Conservation (phyloP, 768 basidiomycete species). For the Collybiopsis confluens region DNA sequence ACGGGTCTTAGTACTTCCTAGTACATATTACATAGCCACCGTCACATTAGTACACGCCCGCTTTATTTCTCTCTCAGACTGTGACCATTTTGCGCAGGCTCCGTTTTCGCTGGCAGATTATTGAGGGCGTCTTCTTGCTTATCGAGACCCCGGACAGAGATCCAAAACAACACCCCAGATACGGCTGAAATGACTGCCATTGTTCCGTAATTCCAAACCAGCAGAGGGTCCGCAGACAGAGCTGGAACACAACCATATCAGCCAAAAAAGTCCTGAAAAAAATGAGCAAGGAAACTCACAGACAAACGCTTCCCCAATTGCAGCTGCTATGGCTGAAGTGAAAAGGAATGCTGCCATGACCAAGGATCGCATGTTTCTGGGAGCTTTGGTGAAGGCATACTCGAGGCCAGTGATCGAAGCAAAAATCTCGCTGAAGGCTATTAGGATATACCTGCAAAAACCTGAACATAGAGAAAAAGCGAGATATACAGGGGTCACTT, state of each 20-base stretch:
- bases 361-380: conserved; percentile 81
- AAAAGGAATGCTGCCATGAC: conserved; percentile 72
- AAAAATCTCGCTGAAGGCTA: conserved; percentile 55
- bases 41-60: no score
- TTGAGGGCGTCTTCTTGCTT: background rate
- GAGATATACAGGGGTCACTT: conserved; percentile 20
- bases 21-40: no score
- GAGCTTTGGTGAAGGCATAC: conserved; percentile 77
- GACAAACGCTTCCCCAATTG: conserved; percentile 69
- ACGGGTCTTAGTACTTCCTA: no score
- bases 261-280: conserved; percentile 7
- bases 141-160: background rate
- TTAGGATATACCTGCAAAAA: conserved; percentile 38
- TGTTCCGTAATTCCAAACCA: conserved; percentile 71
- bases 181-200: conserved; percentile 53
- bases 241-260: conserved; percentile 33
- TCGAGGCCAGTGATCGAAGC: conserved; percentile 58
- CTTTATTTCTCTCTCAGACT: no score
- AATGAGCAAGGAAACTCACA: conserved; percentile 34
- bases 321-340: conserved; percentile 54
- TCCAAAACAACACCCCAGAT: conserved; percentile 47
- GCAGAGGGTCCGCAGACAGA: conserved; percentile 63
- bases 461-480: background rate
- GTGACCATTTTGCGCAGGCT: no score
- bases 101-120: no score